Percentiles rank a stretch among this genome's conserved stretches.
Evolutionary conservation across 2,329 filamentous ascomycete genomes (phyloP).

Genomic region (Colletotrichum sp.): DNA sequence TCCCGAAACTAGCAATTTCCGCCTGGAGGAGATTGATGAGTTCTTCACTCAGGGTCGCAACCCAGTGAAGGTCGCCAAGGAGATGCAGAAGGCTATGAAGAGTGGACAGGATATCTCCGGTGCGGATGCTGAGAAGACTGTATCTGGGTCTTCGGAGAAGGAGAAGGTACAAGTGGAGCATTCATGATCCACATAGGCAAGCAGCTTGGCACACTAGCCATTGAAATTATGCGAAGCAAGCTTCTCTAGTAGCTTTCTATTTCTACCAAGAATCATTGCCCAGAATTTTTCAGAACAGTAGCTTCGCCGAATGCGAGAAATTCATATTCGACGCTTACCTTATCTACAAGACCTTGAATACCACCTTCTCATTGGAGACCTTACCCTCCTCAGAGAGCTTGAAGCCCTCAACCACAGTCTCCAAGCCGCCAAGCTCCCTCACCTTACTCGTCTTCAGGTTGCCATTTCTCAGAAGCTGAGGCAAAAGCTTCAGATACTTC

Average conservation of each 20-base stretch:
- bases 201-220: rapidly evolving
- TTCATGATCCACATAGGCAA: background rate
- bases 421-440: background rate
- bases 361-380: background rate
- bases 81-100: conserved; percentile 11
- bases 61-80: conserved; percentile 18
- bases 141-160: background rate
- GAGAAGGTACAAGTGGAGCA: background rate
- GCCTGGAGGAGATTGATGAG: conserved; percentile 56
- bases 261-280: rapidly evolving
- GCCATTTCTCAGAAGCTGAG: background rate
- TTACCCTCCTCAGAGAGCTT: background rate
- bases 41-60: conserved; percentile 39
- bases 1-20: conserved; percentile 56
- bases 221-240: too few relatives aligned
- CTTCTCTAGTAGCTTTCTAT: too few relatives aligned
- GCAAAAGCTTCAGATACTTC: background rate
- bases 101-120: background rate
- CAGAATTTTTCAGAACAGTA: rapidly evolving
- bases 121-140: background rate
- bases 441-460: background rate
- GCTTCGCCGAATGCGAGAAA: background rate
- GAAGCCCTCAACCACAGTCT: background rate
- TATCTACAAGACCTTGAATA: background rate
- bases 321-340: rapidly evolving